Evolutionary conservation across 2,329 filamentous ascomycete species (phyloP).

Genomic region (Penicillium sp.): DNA sequence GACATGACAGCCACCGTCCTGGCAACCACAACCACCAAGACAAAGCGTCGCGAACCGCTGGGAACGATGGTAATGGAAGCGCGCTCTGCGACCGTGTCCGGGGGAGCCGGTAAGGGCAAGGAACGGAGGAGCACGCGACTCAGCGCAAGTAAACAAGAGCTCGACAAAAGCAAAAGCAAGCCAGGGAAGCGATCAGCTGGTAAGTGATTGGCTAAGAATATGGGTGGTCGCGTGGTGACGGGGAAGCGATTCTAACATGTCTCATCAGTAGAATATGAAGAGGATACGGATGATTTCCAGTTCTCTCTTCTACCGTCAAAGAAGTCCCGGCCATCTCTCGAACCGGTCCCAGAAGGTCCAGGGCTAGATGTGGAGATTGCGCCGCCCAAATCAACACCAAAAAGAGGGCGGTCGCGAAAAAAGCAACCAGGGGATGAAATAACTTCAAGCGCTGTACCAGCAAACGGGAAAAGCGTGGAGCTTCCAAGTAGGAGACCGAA

Average conservation of each 20-base stretch:
- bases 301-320: slow-evolving; percentile 66
- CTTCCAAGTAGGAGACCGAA: slow-evolving; percentile 24
- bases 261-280: slow-evolving; percentile 54
- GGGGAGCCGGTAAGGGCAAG: slow-evolving; percentile 21
- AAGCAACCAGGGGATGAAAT: slow-evolving; percentile 36
- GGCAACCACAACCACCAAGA: slow-evolving; percentile 33
- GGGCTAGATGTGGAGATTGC: slow-evolving; percentile 42
- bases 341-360: slow-evolving; percentile 24
- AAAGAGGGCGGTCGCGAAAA: slow-evolving; percentile 42
- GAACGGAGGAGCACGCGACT: slow-evolving; percentile 34
- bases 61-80: slow-evolving; percentile 39
- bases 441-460: slow-evolving; percentile 9
- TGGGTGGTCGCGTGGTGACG: background rate
- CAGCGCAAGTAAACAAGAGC: slow-evolving; percentile 33
- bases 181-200: slow-evolving; percentile 38
- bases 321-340: slow-evolving; percentile 54
- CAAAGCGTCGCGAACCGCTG: slow-evolving; percentile 39
- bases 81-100: slow-evolving; percentile 30
- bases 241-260: slow-evolving; percentile 7
- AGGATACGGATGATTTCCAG: slow-evolving; percentile 72
- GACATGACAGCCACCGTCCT: slow-evolving; percentile 42
- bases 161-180: slow-evolving; percentile 34
- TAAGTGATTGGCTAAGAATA: slow-evolving; percentile 29
- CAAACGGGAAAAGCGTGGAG: slow-evolving; percentile 22
- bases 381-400: slow-evolving; percentile 30